Conservation (phyloP, 192 early-diverging fungal species). For the Gryganskiella cystojenkinii region DNA sequence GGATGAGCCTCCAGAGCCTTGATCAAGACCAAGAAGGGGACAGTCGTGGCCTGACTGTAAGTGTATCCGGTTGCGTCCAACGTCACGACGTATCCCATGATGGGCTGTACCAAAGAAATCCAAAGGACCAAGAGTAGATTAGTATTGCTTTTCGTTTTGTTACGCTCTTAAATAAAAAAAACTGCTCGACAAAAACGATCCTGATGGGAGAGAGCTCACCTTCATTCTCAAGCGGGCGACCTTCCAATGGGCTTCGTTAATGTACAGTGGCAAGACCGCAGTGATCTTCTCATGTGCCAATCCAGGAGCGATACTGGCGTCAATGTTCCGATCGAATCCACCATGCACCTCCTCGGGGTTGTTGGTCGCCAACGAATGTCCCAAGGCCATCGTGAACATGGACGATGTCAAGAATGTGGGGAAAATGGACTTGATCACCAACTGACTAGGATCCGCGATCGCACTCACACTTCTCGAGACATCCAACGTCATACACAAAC, state of each 20-base stretch:
- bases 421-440: slow-evolving; percentile 57
- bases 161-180: neutral
- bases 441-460: slow-evolving; percentile 54
- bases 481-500: slow-evolving; percentile 56
- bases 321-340: slow-evolving; percentile 36
- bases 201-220: slow-evolving; percentile 12
- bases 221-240: slow-evolving; percentile 55
- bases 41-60: slow-evolving; percentile 53
- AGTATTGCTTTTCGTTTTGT: neutral
- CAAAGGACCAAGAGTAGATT: too few relatives aligned
- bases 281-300: slow-evolving; percentile 56
- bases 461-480: slow-evolving; percentile 41
- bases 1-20: slow-evolving; percentile 46
- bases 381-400: slow-evolving; percentile 52
- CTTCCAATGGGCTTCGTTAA: slow-evolving; percentile 57
- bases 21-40: slow-evolving; percentile 52
- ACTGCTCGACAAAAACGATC: neutral
- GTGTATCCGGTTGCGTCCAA: slow-evolving; percentile 57
- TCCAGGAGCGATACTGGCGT: slow-evolving; percentile 51
- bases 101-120: slow-evolving; percentile 27
- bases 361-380: slow-evolving; percentile 28
- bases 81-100: slow-evolving; percentile 56
- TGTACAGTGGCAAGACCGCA: slow-evolving; percentile 53
- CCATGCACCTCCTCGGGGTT: slow-evolving; percentile 52
- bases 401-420: slow-evolving; percentile 53